A percentile compares a stretch with the other conserved stretches of the same genome.
Conservation (phyloP, 768 basidiomycete species). For the Tylopilus felleus region DNA sequence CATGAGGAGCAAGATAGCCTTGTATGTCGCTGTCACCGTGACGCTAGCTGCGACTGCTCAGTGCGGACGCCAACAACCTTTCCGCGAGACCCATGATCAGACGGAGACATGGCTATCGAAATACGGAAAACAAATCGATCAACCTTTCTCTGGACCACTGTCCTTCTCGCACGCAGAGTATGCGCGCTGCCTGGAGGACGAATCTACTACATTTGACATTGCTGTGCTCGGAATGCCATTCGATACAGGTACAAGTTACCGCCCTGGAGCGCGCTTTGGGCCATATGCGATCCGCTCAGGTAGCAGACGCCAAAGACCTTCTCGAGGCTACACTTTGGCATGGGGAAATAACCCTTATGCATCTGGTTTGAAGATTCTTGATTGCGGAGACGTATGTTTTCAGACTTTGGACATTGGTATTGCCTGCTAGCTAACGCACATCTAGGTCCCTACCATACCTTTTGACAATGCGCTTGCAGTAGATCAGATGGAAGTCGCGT, state of each 20-base stretch:
- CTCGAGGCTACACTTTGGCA: constrained; percentile 64
- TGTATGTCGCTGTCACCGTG: background rate
- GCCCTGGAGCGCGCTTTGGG: constrained; percentile 79
- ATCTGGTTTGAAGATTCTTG: constrained; percentile 57
- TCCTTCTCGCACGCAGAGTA: constrained; percentile 84
- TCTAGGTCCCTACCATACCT: constrained; percentile 68
- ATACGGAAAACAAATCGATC: constrained; percentile 73
- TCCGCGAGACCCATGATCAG: constrained; percentile 3
- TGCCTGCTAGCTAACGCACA: background rate
- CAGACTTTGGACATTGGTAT: background rate
- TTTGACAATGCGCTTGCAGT: constrained; percentile 83
- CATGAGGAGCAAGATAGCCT: constrained; percentile 10
- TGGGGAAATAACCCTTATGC: constrained; percentile 70
- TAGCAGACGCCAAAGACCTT: constrained; percentile 59
- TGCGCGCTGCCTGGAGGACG: constrained; percentile 22
- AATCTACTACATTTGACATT: constrained; percentile 42
- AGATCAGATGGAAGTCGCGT: constrained; percentile 86
- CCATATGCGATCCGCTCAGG: constrained; percentile 83
- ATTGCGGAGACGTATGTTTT: constrained; percentile 73
- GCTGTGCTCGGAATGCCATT: constrained; percentile 81
- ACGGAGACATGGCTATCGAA: constrained; percentile 59
- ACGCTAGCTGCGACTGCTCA: background rate
- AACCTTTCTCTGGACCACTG: constrained; percentile 74
- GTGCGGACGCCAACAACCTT: constrained; percentile 15
- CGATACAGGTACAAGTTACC: constrained; percentile 58